Conservation (phyloP, 495 filamentous ascomycete species). For the Penicillium goetzii region DNA sequence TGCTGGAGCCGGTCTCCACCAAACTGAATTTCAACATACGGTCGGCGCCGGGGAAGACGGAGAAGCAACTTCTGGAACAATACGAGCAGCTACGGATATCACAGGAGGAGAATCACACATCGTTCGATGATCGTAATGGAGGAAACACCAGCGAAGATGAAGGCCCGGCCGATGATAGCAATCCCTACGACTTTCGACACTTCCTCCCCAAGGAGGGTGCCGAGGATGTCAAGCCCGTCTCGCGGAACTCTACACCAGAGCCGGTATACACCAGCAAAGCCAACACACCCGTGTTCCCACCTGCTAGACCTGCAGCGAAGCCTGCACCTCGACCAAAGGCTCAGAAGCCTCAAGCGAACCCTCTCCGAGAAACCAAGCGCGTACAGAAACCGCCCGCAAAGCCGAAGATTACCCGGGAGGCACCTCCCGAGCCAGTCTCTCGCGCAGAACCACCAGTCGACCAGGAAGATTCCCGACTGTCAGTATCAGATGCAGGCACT, state of each 20-base stretch:
- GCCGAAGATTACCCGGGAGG: constrained; percentile 19
- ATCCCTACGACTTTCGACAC: constrained; percentile 64
- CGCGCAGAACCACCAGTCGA: constrained; percentile 25
- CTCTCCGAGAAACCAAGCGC: constrained; percentile 39
- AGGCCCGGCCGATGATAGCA: constrained; percentile 53
- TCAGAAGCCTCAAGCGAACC: constrained; percentile 43
- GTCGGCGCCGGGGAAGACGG: constrained; percentile 51
- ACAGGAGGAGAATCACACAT: constrained; percentile 45
- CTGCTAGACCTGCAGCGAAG: constrained; percentile 35
- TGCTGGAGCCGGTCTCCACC: constrained; percentile 54
- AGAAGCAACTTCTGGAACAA: constrained; percentile 49
- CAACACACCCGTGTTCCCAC: constrained; percentile 38
- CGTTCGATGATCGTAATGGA: constrained; percentile 45
- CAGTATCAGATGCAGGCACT: constrained; percentile 40
- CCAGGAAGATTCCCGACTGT: constrained; percentile 29
- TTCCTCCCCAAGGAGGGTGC: constrained; percentile 52
- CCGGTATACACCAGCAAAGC: constrained; percentile 38
- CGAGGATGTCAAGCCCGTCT: constrained; percentile 41
- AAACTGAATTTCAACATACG: constrained; percentile 62
- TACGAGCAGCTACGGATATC: constrained; percentile 51
- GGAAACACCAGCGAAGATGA: constrained; percentile 47
- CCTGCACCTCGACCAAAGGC: constrained; percentile 38
- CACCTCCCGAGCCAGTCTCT: constrained; percentile 18
- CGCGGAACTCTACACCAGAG: constrained; percentile 46
- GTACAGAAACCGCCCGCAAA: constrained; percentile 25